A percentile compares a stretch with the other conserved stretches of the same genome.
Conservation (phyloP, 2,329 filamentous ascomycete species). For the Orbilia oligospora region DNA sequence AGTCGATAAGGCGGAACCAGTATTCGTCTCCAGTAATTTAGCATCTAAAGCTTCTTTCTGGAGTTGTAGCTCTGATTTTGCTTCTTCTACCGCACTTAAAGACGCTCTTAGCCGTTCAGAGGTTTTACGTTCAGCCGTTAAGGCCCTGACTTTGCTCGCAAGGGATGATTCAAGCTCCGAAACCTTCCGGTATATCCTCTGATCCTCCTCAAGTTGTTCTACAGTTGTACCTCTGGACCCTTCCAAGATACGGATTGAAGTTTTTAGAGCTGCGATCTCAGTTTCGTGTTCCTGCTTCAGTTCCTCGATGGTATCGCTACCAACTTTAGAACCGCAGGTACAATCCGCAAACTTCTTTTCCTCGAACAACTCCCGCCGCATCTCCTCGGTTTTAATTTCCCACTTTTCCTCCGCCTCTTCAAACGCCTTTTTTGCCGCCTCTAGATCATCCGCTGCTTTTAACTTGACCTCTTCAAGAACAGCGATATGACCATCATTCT, state of each 20-base stretch:
- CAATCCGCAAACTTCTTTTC: constrained; percentile 44
- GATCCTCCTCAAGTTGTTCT: constrained; percentile 56
- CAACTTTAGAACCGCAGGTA: constrained; percentile 30
- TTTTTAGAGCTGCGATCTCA: constrained; percentile 40
- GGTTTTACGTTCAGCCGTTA: constrained; percentile 49
- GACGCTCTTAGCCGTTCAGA: constrained; percentile 48
- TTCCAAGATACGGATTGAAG: constrained; percentile 51
- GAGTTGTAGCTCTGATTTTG: constrained; percentile 32
- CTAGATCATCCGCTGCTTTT: constrained; percentile 43
- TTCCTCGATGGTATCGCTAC: constrained; percentile 32
- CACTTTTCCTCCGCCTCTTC: constrained; percentile 44
- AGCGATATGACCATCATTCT: constrained; percentile 25
- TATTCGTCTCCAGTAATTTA: constrained; percentile 23
- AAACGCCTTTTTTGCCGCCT: constrained; percentile 30
- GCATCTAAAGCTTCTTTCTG: constrained; percentile 36
- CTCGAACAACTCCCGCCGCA: constrained; percentile 46
- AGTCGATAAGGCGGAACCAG: constrained; percentile 2
- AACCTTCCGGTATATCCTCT: constrained; percentile 55
- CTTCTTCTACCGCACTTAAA: constrained; percentile 27
- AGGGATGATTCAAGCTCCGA: constrained; percentile 52
- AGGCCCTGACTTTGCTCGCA: constrained; percentile 45
- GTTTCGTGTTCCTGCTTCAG: constrained; percentile 44
- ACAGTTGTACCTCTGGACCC: constrained; percentile 53
- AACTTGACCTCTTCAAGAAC: constrained; percentile 38
- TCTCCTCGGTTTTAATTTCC: constrained; percentile 56